A percentile compares a stretch with the other conserved stretches of the same genome.
Evolutionary conservation across 1,284 basidiomycete genomes (phyloP).

Genomic region (Microbotryomycetes sp.): DNA sequence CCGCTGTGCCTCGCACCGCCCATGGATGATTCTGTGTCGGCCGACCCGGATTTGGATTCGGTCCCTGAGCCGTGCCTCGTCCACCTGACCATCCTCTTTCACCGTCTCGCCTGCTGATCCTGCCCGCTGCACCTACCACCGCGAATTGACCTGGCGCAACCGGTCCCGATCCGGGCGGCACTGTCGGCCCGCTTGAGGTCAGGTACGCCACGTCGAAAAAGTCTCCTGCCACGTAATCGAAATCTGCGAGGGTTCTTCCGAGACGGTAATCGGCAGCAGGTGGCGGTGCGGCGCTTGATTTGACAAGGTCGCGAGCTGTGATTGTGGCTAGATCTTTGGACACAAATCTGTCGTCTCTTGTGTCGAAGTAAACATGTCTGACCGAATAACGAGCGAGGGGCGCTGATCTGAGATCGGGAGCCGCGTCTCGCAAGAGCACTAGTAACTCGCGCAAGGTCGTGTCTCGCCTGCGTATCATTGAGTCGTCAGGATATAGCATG

Average conservation of each 20-base stretch:
- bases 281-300: neutral
- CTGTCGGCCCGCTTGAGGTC: neutral
- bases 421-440: constrained; percentile 22
- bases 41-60: no score
- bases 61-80: no score
- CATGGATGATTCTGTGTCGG: neutral
- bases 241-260: constrained; percentile 27
- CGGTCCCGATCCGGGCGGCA: neutral
- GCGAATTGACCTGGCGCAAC: neutral
- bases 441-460: constrained; percentile 30
- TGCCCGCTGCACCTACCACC: neutral
- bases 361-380: constrained; percentile 31
- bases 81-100: no score
- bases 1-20: neutral
- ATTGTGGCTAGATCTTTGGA: constrained; percentile 26
- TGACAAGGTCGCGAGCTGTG: constrained; percentile 23
- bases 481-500: no score
- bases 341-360: constrained; percentile 4
- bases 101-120: no score
- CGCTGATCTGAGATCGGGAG: constrained; percentile 12
- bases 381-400: constrained; percentile 25
- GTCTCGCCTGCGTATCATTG: constrained; percentile 27
- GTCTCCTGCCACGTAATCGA: constrained; percentile 33
- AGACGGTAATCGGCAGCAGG: neutral
- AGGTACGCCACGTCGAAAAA: constrained; percentile 30